Evolutionary conservation across 257 asterid genomes (phyloP), one percentile per base, ranked within the genome.

Genomic region (Petrea volubilis): DNA sequence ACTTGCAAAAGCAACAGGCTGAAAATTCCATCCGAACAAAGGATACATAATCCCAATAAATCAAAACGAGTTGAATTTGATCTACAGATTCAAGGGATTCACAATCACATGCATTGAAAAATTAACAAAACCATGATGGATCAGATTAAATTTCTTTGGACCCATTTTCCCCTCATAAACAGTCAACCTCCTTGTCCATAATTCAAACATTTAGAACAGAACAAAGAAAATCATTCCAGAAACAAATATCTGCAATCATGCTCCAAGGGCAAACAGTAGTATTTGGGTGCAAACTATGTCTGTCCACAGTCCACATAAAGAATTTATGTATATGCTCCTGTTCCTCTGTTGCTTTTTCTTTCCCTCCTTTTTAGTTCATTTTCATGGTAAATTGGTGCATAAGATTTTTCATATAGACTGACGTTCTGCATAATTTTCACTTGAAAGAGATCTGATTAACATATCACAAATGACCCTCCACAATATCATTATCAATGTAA

Each of bases 381-480:
- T 14, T 49, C 67, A 38, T 14, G 6, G 23, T n/a, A 56, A 33
- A 55, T 41, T 57, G 74, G 20, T 5, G 58, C 55, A 24, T 9
- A 33, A 31, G 44, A 9, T 60, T 18, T 60, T 60, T 60, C 52
- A 14, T 49, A 60, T 31, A 9, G 31, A 67, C 50, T 27, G 14
- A 24, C 9, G 31, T 62, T 27, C 18, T 8, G 44, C 74, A 27
- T n/a, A 18, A 25, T 34, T 59, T 52, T 65, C 29, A 28, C 41
- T 40, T 28, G 6, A 14, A 33, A 7, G n/a, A 14, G 55, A 29
- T 31, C 23, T 58, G 21, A 13, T 5, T n/a, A n/a, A n/a, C 18
- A 44, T 43, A 33, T 64, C 25, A n/a, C 62, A 56, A 14, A 34
- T 49, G 34, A 65, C 49, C 27, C 63, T 50, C 68, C 74, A 65